A percentile compares a stretch with the other conserved stretches of the same genome.
phyloP scores from a whole-genome alignment of 306 rosid genomes.

The Vigna nakashimae region DNA sequence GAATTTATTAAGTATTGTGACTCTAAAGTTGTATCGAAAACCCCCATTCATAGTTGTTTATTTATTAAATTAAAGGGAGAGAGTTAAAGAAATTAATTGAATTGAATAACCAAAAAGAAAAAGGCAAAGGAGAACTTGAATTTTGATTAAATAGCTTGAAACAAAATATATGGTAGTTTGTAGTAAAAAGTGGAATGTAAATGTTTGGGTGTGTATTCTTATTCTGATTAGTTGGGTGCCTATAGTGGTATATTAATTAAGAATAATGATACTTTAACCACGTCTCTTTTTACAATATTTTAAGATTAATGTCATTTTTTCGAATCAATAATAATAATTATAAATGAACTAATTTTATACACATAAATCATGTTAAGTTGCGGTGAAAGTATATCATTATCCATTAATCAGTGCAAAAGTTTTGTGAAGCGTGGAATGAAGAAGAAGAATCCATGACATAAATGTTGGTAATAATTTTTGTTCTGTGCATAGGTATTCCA shows the following conservation, averaged over 20 bases:
- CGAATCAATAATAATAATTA: too few relatives aligned
- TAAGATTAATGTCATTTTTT: too few relatives aligned
- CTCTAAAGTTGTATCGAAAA: neutral
- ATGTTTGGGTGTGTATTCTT: slow-evolving; percentile 3
- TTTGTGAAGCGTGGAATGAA: neutral
- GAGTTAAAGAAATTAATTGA: neutral
- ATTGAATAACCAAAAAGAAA: neutral
- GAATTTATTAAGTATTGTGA: neutral
- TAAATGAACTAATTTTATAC: too few relatives aligned
- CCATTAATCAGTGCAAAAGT: neutral
- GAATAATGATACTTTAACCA: too few relatives aligned
- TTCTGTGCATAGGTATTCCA: slow-evolving; percentile 29
- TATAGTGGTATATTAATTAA: neutral
- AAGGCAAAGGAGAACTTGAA: neutral
- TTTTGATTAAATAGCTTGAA: neutral
- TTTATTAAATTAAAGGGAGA: neutral
- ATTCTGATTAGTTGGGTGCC: neutral
- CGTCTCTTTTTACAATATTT: too few relatives aligned
- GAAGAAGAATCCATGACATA: slow-evolving; percentile 11
- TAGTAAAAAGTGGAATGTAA: neutral
- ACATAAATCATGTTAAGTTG: too few relatives aligned
- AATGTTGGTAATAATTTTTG: neutral
- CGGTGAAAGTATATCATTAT: too few relatives aligned
- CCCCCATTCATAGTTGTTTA: neutral
- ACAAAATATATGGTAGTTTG: neutral